phyloP scores from a whole-genome alignment of 2,329 filamentous ascomycete genomes.

The Emergomyces orientalis region DNA sequence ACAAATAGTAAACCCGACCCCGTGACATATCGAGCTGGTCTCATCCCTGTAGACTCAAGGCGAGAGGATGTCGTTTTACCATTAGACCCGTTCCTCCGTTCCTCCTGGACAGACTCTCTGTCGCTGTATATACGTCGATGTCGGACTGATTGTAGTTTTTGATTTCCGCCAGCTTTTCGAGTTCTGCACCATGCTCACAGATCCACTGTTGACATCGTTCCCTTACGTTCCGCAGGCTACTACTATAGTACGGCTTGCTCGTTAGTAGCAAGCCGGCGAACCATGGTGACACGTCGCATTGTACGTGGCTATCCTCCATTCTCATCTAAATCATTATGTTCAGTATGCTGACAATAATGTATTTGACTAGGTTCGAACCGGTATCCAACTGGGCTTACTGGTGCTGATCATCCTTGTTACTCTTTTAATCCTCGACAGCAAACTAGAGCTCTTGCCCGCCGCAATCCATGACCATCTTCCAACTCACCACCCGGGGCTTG shows the following conservation, averaged over 20 bases:
- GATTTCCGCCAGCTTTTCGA: not conserved
- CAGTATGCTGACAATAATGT: slow-evolving; percentile 10
- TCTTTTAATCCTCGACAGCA: slow-evolving; percentile 75
- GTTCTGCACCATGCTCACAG: slow-evolving; percentile 12
- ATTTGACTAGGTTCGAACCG: slow-evolving; percentile 49
- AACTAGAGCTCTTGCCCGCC: slow-evolving; percentile 75
- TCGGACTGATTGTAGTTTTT: not conserved
- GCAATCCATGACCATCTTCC: slow-evolving; percentile 82
- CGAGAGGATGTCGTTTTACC: too few species aligned
- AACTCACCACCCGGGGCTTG: slow-evolving; percentile 69
- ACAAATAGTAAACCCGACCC: not conserved
- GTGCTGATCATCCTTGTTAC: slow-evolving; percentile 58
- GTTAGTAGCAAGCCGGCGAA: slow-evolving; percentile 6
- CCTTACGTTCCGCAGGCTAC: slow-evolving; percentile 12
- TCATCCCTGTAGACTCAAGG: too few species aligned
- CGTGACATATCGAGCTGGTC: not conserved
- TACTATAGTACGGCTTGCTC: not conserved
- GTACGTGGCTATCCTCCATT: slow-evolving; percentile 21
- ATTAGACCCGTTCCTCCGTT: not conserved
- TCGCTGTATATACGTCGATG: not conserved
- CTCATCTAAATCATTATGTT: slow-evolving; percentile 1
- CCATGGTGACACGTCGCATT: slow-evolving; percentile 37
- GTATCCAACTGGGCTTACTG: slow-evolving; percentile 63
- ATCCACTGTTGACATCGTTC: slow-evolving; percentile 11
- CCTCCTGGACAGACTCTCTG: not conserved